These are phyloP conservation scores for Nemania abortiva DNA, from an alignment of 2,329 filamentous ascomycete species.

Conservation along the genomic window DNA sequence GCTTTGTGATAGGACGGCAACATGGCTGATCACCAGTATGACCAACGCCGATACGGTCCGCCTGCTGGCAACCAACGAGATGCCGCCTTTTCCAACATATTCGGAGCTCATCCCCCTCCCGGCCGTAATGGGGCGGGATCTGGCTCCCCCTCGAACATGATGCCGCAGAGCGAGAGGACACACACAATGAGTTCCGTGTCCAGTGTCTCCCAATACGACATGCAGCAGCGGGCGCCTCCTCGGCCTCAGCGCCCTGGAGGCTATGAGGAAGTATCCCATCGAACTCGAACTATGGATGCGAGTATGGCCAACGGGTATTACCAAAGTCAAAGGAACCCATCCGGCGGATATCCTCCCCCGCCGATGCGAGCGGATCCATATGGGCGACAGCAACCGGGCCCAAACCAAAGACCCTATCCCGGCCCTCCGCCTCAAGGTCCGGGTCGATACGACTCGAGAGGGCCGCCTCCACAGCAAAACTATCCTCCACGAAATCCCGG, in stretches of 20 bases:
- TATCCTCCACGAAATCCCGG: constrained; percentile 60
- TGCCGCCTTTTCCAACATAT: constrained; percentile 96
- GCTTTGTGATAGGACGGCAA: constrained; percentile 57
- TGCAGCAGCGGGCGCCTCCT: constrained; percentile 74
- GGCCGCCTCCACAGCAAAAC: constrained; percentile 61
- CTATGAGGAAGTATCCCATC: constrained; percentile 55
- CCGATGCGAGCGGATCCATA: constrained; percentile 53
- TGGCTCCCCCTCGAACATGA: constrained; percentile 72
- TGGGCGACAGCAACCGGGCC: constrained; percentile 59
- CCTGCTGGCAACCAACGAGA: constrained; percentile 79
- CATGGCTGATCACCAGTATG: constrained; percentile 71
- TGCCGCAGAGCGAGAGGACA: constrained; percentile 74
- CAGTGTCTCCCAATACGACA: constrained; percentile 53
- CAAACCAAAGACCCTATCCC: constrained; percentile 75
- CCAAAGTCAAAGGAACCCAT: constrained; percentile 64
- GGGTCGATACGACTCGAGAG: constrained; percentile 74
- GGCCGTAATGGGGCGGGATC: constrained; percentile 97
- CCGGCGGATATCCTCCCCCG: constrained; percentile 58
- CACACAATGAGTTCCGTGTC: constrained; percentile 78
- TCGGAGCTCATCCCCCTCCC: constrained; percentile 85
- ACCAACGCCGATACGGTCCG: constrained; percentile 66
- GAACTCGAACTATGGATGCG: constrained; percentile 59
- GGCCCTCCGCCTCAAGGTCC: constrained; percentile 64
- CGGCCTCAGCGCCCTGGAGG: constrained; percentile 53
- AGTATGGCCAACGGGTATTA: constrained; percentile 65